Evolutionary conservation across 306 rosid species (phyloP), one percentile per base, ranked within the genome.

Genomic region (Carpinus viminea): DNA sequence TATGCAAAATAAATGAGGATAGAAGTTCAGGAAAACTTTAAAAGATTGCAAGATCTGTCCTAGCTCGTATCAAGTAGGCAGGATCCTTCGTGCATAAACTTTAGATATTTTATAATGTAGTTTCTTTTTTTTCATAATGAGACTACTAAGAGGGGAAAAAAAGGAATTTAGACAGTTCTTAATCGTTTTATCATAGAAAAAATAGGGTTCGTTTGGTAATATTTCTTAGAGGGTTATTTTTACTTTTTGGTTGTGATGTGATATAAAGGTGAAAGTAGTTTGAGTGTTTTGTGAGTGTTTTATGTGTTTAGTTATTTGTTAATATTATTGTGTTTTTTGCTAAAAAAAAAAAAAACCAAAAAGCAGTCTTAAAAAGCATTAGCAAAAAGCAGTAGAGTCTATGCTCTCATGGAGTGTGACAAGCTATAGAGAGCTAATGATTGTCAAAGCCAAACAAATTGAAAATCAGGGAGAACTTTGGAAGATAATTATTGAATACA

Each of bases 391-490:
- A 38, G 45, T 41, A 41, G 45, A 41, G 31, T 57, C 5, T 62
- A 12, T 31, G 46, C 21, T 3, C 21, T 64, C 21, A 64, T 64
- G 68, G 43, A 64, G 47, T 64, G 11, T 18, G 8, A 38, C 26
- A 31, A 62, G 69, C 41, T 5, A 28, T 34, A 13, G 8, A 62
- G 69, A 31, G 45, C n/a, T 62, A 62, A 31, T 62, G 69, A 28
- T 62, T 62, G 69, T 16, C 69, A 31, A 62, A 28, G n/a, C 46
- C 38, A 62, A 62, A 62, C 69, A 62, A 28, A 62, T 62, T 62
- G 69, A 62, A 31, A 62, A 62, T 62, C n/a, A 5, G 0, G 20
- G 41, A 17, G n/a, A 13, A 66, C 8, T 66, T 41, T 38, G 43
- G 68, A 61, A 38, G 28, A 38, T 38, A 26, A 9, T 9, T 13